phyloP scores from a whole-genome alignment of 805 yeast genomes.

The Candida chilensis region DNA sequence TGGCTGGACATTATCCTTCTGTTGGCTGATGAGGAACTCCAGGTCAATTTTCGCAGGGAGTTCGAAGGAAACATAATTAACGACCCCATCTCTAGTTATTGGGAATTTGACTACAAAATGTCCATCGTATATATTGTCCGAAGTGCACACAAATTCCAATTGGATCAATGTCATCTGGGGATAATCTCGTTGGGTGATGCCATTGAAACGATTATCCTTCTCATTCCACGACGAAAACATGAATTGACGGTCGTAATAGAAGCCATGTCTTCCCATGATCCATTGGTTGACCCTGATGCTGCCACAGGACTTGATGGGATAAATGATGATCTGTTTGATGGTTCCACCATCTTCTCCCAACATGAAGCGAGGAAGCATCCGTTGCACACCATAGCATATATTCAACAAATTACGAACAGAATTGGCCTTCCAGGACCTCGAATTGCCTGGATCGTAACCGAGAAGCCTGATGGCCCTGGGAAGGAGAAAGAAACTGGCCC shows the following conservation, averaged over 20 bases:
- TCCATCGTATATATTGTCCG: too few relatives aligned
- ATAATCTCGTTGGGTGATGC: background rate
- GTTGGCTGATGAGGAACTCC: background rate
- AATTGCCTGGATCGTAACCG: too few relatives aligned
- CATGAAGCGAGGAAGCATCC: too few relatives aligned
- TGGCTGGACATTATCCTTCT: background rate
- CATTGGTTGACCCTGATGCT: background rate
- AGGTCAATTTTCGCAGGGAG: background rate
- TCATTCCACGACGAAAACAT: background rate
- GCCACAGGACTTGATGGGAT: conserved; percentile 1
- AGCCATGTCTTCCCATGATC: background rate
- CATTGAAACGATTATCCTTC: background rate
- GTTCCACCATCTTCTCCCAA: conserved; percentile 1
- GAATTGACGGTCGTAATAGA: conserved; percentile 1
- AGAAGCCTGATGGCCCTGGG: too few relatives aligned
- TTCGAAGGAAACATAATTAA: background rate
- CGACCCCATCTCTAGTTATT: too few relatives aligned
- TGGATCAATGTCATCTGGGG: background rate
- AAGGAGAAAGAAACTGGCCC: too few relatives aligned
- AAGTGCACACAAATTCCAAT: too few relatives aligned
- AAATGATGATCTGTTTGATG: background rate
- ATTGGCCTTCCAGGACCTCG: too few relatives aligned
- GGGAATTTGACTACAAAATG: too few relatives aligned
- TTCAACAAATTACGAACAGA: too few relatives aligned
- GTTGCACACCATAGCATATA: too few relatives aligned